These are phyloP conservation scores for Petunia secreta DNA, from an alignment of 257 asterid species.

Conservation along the genomic window DNA sequence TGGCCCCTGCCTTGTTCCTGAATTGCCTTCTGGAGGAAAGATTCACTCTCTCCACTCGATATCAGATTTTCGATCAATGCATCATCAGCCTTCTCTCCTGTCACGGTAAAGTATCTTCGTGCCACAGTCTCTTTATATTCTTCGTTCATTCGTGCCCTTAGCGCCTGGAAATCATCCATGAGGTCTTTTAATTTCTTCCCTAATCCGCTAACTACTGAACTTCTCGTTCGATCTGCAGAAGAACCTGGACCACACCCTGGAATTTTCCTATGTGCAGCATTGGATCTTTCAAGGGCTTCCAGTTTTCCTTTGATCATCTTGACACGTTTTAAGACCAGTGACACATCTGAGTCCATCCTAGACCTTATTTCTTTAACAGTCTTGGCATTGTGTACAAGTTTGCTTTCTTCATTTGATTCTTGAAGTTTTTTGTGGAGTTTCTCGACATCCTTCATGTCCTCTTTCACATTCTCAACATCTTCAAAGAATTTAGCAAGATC, in stretches of 20 bases:
- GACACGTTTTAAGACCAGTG: constrained; percentile 43
- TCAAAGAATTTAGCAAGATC: constrained; percentile 45
- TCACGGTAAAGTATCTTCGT: constrained; percentile 48
- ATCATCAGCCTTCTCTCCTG: constrained; percentile 43
- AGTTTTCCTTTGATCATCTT: constrained; percentile 48
- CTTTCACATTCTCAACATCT: constrained; percentile 52
- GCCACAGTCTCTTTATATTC: constrained; percentile 53
- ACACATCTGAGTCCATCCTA: constrained; percentile 43
- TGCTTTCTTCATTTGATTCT: constrained; percentile 50
- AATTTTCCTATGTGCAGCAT: constrained; percentile 40
- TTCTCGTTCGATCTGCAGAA: constrained; percentile 51
- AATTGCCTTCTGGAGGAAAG: constrained; percentile 51
- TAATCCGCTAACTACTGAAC: constrained; percentile 51
- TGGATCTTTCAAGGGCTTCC: constrained; percentile 48
- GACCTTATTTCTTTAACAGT: constrained; percentile 46
- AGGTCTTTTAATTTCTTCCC: constrained; percentile 45
- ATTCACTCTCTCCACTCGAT: constrained; percentile 54
- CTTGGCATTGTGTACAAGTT: constrained; percentile 47
- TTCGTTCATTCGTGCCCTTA: constrained; percentile 43
- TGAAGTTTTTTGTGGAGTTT: constrained; percentile 38
- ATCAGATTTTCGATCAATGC: constrained; percentile 46
- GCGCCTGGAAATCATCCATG: constrained; percentile 50
- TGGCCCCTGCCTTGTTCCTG: constrained; percentile 56
- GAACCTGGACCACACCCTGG: constrained; percentile 54
- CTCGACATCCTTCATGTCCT: constrained; percentile 45